Conservation (phyloP, 768 basidiomycete species). For the Neoboletus brunneissimus region DNA sequence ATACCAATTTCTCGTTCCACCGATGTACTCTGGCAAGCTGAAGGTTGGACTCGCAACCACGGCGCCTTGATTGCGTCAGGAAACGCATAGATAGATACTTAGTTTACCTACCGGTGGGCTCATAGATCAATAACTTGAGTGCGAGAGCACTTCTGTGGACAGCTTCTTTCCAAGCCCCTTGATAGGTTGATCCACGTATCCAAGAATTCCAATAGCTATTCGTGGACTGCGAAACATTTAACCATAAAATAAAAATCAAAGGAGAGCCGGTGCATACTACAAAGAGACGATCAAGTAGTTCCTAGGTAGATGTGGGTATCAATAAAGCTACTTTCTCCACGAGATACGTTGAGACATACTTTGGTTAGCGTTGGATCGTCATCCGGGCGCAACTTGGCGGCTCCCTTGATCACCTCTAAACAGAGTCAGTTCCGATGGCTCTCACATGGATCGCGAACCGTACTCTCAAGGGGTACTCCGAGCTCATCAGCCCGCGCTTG, state of each 20-base stretch:
- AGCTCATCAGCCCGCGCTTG: slow-evolving; percentile 42
- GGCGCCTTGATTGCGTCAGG: slow-evolving; percentile 51
- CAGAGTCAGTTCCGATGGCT: slow-evolving; percentile 1
- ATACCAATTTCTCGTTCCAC: slow-evolving; percentile 86
- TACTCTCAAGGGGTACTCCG: slow-evolving; percentile 46
- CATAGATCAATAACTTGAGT: slow-evolving; percentile 88
- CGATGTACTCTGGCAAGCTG: slow-evolving; percentile 88
- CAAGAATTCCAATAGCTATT: slow-evolving; percentile 84
- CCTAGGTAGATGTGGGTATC: slow-evolving; percentile 32
- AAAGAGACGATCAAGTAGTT: slow-evolving; percentile 56
- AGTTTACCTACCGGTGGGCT: slow-evolving; percentile 66
- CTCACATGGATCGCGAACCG: slow-evolving; percentile 8
- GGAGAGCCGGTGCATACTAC: slow-evolving; percentile 36
- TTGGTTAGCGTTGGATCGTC: slow-evolving; percentile 75
- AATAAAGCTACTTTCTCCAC: neutral
- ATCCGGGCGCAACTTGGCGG: slow-evolving; percentile 44
- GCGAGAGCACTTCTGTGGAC: slow-evolving; percentile 93
- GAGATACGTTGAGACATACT: slow-evolving; percentile 31
- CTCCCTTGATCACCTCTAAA: slow-evolving; percentile 43
- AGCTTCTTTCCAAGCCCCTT: slow-evolving; percentile 93
- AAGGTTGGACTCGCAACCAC: slow-evolving; percentile 96
- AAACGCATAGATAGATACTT: neutral
- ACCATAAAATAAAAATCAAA: neutral
- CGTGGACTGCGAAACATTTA: slow-evolving; percentile 49
- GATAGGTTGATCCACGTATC: slow-evolving; percentile 87